A percentile compares a stretch with the other conserved stretches of the same genome.
Conservation (phyloP, 1,284 basidiomycete species). For the Heterobasidion parviporum region DNA sequence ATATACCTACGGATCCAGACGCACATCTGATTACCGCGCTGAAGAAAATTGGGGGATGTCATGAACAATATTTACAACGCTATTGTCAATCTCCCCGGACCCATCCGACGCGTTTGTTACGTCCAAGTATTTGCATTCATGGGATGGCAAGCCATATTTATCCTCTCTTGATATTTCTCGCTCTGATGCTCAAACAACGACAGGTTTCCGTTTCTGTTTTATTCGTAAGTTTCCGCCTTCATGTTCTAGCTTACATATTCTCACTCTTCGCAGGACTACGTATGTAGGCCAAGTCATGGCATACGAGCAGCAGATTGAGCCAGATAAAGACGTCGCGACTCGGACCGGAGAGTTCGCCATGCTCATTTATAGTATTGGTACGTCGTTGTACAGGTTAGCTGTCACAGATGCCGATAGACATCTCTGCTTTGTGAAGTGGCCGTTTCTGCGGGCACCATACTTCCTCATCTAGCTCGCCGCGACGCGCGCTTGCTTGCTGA, state of each 20-base stretch:
- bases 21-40: slow-evolving; percentile 11
- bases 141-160: slow-evolving; percentile 61
- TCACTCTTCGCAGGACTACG: slow-evolving; percentile 54
- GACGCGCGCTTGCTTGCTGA: slow-evolving; percentile 70
- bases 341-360: slow-evolving; percentile 85
- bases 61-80: slow-evolving; percentile 71
- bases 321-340: slow-evolving; percentile 76
- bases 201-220: slow-evolving; percentile 94
- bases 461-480: slow-evolving; percentile 77
- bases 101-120: slow-evolving; percentile 83
- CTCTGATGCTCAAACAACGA: slow-evolving; percentile 1
- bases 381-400: slow-evolving; percentile 13
- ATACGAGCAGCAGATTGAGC: slow-evolving; percentile 60
- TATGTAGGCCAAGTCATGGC: slow-evolving; percentile 92
- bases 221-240: slow-evolving; percentile 47
- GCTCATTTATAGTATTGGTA: slow-evolving; percentile 84
- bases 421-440: slow-evolving; percentile 50
- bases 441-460: slow-evolving; percentile 71
- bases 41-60: slow-evolving; percentile 51
- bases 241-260: slow-evolving; percentile 3
- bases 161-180: neutral
- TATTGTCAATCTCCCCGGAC: slow-evolving; percentile 67
- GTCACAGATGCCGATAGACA: neutral
- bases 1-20: slow-evolving; percentile 5
- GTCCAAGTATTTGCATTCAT: slow-evolving; percentile 90